Conservation (phyloP, 2,329 filamentous ascomycete genomes). For the Paraphoma sp. region DNA sequence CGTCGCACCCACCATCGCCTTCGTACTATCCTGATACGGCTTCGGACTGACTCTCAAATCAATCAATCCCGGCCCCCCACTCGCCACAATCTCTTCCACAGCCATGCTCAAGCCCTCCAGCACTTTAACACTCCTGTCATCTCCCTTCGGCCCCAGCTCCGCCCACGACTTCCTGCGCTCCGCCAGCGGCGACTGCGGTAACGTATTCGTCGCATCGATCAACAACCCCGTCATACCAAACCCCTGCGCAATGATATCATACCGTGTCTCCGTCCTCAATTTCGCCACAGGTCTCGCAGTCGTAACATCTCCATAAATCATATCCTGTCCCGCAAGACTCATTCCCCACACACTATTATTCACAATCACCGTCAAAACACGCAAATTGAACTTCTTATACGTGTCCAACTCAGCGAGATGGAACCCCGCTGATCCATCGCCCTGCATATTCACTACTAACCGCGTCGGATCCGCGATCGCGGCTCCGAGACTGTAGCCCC, state of each 20-base stretch:
- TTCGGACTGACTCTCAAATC: slow-evolving; percentile 50
- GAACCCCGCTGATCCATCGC: slow-evolving; percentile 55
- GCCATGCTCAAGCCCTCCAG: slow-evolving; percentile 25
- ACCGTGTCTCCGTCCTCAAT: slow-evolving; percentile 43
- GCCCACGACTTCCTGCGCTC: slow-evolving; percentile 12
- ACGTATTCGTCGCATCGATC: slow-evolving; percentile 17
- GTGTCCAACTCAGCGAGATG: slow-evolving; percentile 57
- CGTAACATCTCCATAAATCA: slow-evolving; percentile 49
- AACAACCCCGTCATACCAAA: slow-evolving; percentile 40
- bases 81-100: slow-evolving; percentile 39
- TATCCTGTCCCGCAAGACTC: slow-evolving; percentile 53
- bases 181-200: neutral
- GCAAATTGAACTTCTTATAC: slow-evolving; percentile 49
- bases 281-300: slow-evolving; percentile 38
- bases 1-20: slow-evolving; percentile 53
- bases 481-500: slow-evolving; percentile 54
- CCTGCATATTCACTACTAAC: slow-evolving; percentile 54
- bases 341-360: slow-evolving; percentile 56
- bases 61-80: slow-evolving; percentile 43
- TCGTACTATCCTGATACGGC: slow-evolving; percentile 40
- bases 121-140: slow-evolving; percentile 28
- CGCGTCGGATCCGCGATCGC: slow-evolving; percentile 49
- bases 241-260: slow-evolving; percentile 52
- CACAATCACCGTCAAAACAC: slow-evolving; percentile 52
- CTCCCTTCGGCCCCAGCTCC: slow-evolving; percentile 14